Evolutionary conservation across 2,329 filamentous ascomycete genomes (phyloP), one percentile per base, ranked within the genome.

Genomic region (Nemania bipapillata): DNA sequence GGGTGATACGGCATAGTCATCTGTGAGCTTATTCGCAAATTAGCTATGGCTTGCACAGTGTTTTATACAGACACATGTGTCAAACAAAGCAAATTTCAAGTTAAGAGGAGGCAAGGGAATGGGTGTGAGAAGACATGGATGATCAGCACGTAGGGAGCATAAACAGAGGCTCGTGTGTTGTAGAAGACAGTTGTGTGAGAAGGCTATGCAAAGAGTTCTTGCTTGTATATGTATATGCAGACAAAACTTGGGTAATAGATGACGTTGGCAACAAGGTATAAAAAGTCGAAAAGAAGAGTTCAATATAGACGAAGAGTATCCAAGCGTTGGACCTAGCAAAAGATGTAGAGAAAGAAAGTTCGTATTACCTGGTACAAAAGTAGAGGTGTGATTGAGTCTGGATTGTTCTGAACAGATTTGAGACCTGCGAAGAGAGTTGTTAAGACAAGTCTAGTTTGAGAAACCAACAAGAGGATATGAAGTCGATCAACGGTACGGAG

Each of bases 281-380:
- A 53, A 11, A 28, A 24, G 4, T 50, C n/a, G n/a, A 9, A n/a
- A 35, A 32, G 20, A 28, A 11, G 11, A 9, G 12, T 12, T 26
- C 3, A 26, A 49, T 20, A 17, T 32, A 45, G 42, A 32, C 35
- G 20, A 7, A 32, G 20, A 11, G 24, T 32, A 30, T 53, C n/a
- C 26, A 26, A 17, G 26, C 5, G 26, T 61, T 8, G 20, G 30
- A 12, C 20, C n/a, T 17, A 35, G 37, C 4, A 11, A 20, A 47
- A 35, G 9, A 12, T 42, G 28, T 53, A 56, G 42, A 40, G 50
- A 22, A 49, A 1, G 7, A 52, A 35, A 22, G 28, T 49, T 9
- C n/a, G 37, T 52, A 69, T 65, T 74, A 77, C 75, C 74, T 75
- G 70, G 72, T 73, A 74, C 73, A 74, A 73, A 70, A 68, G 65